These are phyloP conservation scores for Tetracentron sinense DNA, from an alignment of 164 flowering plant species.

Conservation along the genomic window DNA sequence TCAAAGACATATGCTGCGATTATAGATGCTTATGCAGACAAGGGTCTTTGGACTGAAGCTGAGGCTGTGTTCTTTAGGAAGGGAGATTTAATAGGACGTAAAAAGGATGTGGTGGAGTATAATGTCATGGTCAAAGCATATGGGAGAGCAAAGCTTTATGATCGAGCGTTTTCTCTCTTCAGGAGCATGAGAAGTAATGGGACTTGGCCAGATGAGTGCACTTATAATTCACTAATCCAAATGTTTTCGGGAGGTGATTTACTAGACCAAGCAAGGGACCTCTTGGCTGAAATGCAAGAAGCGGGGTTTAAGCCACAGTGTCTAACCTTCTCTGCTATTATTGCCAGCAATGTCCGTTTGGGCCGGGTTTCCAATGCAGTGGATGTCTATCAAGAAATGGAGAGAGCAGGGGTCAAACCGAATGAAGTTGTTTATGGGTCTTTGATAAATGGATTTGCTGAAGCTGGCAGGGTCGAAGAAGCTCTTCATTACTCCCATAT, in stretches of 20 bases:
- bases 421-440: constrained; percentile 83
- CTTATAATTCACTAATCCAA: constrained; percentile 78
- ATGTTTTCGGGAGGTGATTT: constrained; percentile 73
- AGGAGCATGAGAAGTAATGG: constrained; percentile 73
- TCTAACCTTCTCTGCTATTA: constrained; percentile 66
- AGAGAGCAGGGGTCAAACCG: constrained; percentile 51
- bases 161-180: constrained; percentile 70
- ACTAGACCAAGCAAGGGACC: constrained; percentile 48
- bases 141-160: constrained; percentile 71
- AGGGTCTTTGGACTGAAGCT: constrained; percentile 78
- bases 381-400: constrained; percentile 57
- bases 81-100: constrained; percentile 33
- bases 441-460: constrained; percentile 80
- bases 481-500: constrained; percentile 55
- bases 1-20: constrained; percentile 62
- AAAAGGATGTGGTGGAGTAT: constrained; percentile 59
- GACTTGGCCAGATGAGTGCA: constrained; percentile 88
- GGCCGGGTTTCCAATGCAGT: constrained; percentile 63
- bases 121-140: constrained; percentile 93
- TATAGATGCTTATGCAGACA: constrained; percentile 80
- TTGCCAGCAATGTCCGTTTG: constrained; percentile 57
- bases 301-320: constrained; percentile 63
- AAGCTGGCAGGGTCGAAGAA: constrained; percentile 63
- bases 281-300: constrained; percentile 66
- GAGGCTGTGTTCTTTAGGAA: constrained; percentile 59